A percentile compares a stretch with the other conserved stretches of the same genome.
Conservation (phyloP, 352 stramenopile genomes). For the Phytophthora megakarya region DNA sequence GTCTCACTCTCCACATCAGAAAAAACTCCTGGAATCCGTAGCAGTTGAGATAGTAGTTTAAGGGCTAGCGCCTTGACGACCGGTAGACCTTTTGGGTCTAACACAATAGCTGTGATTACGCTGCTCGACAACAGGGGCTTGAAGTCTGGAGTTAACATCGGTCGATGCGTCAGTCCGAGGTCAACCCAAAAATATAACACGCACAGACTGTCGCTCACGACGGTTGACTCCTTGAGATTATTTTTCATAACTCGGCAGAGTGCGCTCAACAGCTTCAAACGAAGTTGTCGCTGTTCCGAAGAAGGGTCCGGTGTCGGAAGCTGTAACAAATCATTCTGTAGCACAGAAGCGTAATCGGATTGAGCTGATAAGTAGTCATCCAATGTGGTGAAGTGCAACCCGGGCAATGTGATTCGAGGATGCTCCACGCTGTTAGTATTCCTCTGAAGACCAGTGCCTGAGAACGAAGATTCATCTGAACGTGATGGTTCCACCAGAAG, state of each 20-base stretch:
- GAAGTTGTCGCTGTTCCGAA: constrained; percentile 41
- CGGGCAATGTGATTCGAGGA: constrained; percentile 42
- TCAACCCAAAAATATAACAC: constrained; percentile 58
- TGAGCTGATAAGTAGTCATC: constrained; percentile 52
- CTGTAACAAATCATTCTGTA: constrained; percentile 28
- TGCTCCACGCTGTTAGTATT: constrained; percentile 34
- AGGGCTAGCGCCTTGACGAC: constrained; percentile 46
- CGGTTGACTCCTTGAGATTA: constrained; percentile 44
- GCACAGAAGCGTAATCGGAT: constrained; percentile 20
- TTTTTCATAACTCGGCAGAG: constrained; percentile 63
- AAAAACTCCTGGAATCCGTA: constrained; percentile 51
- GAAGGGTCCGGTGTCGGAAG: constrained; percentile 30
- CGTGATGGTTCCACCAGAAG: constrained; percentile 36
- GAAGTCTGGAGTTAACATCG: constrained; percentile 39
- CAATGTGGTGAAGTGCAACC: constrained; percentile 49
- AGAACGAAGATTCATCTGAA: constrained; percentile 26
- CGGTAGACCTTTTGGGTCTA: constrained; percentile 45
- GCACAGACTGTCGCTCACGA: constrained; percentile 48
- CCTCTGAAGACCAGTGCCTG: constrained; percentile 4
- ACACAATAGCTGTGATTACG: constrained; percentile 54
- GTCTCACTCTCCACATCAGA: constrained; percentile 43
- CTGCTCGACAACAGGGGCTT: constrained; percentile 52
- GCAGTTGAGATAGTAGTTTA: constrained; percentile 42
- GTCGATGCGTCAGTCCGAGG: constrained; percentile 32
- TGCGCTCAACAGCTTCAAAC: constrained; percentile 46